These are phyloP conservation scores for Solanum hybrid DNA, from an alignment of 305 asterid species.

Conservation along the genomic window DNA sequence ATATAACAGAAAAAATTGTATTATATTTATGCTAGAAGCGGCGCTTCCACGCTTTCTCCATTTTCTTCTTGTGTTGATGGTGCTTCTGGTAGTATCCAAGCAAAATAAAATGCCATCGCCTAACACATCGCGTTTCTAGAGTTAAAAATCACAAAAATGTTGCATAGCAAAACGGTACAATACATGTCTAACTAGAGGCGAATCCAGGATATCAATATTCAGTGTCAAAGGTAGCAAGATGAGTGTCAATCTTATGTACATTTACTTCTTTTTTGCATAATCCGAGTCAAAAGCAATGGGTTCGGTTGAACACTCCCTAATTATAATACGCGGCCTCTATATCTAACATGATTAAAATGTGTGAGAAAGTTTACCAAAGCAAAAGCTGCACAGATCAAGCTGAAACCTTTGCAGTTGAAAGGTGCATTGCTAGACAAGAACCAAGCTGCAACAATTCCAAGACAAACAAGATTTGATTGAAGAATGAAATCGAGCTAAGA, in stretches of 20 bases:
- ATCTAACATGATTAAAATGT: not conserved
- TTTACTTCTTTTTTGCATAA: not conserved
- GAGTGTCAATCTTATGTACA: not conserved
- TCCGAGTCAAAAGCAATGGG: not conserved
- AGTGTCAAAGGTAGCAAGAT: not conserved
- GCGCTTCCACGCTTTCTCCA: not conserved
- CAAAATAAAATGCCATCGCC: constrained; percentile 49
- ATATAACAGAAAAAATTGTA: not conserved
- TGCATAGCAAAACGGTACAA: not conserved
- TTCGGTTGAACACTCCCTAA: not conserved
- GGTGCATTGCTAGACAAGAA: constrained; percentile 72
- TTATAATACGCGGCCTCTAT: not conserved
- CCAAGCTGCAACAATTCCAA: constrained; percentile 51
- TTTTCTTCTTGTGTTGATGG: constrained; percentile 12
- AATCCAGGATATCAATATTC: not conserved
- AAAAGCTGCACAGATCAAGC: constrained; percentile 64
- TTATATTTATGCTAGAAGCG: not conserved
- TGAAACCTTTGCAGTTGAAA: constrained; percentile 82
- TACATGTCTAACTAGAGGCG: not conserved
- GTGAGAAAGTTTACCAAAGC: constrained; percentile 43
- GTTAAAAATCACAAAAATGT: not conserved
- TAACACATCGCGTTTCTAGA: constrained; percentile 8
- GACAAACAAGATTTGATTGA: not conserved
- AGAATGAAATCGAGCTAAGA: not conserved
- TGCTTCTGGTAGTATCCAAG: constrained; percentile 45